Evolutionary conservation across 176 grass and related monocot genomes (phyloP).

Genomic region (Oryza australiensis): DNA sequence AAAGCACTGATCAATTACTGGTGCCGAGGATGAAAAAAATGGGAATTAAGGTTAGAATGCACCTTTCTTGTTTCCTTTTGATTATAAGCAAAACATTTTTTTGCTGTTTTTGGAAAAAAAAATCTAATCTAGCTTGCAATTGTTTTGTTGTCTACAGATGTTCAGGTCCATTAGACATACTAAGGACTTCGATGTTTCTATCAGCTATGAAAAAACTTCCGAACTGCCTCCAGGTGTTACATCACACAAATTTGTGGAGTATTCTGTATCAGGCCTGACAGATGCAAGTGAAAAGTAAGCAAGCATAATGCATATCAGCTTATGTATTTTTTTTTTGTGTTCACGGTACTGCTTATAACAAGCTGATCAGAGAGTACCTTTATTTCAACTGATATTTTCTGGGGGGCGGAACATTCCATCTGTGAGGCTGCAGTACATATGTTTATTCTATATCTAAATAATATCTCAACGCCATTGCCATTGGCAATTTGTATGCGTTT

Average conservation of each 20-base stretch:
- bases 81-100: not conserved
- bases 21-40: constrained; percentile 98
- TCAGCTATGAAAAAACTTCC: constrained; percentile 73
- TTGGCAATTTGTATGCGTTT: constrained; percentile 18
- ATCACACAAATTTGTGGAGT: constrained; percentile 68
- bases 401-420: not conserved
- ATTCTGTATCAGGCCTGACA: constrained; percentile 78
- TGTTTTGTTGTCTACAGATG: constrained; percentile 57
- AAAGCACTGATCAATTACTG: constrained; percentile 65
- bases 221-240: constrained; percentile 85
- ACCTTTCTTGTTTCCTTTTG: not conserved
- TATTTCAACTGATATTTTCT: not conserved
- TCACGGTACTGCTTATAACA: not conserved
- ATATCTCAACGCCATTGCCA: constrained; percentile 7
- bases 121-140: constrained; percentile 6
- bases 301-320: constrained; percentile 7
- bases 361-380: not conserved
- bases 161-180: constrained; percentile 89
- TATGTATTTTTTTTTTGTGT: constrained; percentile 15
- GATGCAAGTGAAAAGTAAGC: constrained; percentile 82
- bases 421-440: constrained; percentile 11
- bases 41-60: constrained; percentile 73
- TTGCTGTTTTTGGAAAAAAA: not conserved
- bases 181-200: constrained; percentile 88
- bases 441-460: constrained; percentile 6